These are phyloP conservation scores for Warburgia ugandensis DNA, from an alignment of 164 flowering plant species.

Conservation along the genomic window DNA sequence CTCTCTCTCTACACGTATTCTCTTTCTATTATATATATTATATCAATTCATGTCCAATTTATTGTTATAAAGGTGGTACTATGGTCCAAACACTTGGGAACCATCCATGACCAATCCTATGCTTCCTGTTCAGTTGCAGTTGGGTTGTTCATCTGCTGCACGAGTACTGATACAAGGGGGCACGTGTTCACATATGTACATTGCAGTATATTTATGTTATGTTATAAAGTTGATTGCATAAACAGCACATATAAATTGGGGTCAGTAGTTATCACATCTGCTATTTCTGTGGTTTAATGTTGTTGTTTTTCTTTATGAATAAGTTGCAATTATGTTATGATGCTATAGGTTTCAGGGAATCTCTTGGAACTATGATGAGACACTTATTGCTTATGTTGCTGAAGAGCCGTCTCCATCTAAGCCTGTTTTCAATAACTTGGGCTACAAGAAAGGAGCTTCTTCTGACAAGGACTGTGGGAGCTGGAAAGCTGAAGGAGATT, in stretches of 20 bases:
- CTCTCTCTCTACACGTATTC: no score
- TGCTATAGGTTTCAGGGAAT: constrained; percentile 88
- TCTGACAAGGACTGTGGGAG: constrained; percentile 57
- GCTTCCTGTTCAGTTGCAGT: background rate
- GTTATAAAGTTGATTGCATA: no score
- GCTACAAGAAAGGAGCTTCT: constrained; percentile 54
- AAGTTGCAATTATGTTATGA: constrained; percentile 1
- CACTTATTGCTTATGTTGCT: constrained; percentile 82
- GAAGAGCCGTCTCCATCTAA: constrained; percentile 75
- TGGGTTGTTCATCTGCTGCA: background rate
- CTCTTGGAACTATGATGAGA: constrained; percentile 83
- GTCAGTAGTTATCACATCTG: background rate
- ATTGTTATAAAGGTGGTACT: no score
- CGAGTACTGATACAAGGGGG: background rate
- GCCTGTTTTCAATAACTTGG: constrained; percentile 55
- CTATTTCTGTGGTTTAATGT: background rate
- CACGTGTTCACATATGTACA: background rate
- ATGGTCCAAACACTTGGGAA: background rate
- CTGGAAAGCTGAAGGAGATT: constrained; percentile 97
- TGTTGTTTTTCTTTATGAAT: background rate
- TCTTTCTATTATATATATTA: no score
- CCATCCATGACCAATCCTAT: background rate
- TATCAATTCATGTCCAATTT: no score
- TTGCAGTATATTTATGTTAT: no score
- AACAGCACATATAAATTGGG: no score